Percentiles rank a stretch among this genome's conserved stretches.
Conservation (phyloP, 441 rosid genomes). For the Populus hybrid region DNA sequence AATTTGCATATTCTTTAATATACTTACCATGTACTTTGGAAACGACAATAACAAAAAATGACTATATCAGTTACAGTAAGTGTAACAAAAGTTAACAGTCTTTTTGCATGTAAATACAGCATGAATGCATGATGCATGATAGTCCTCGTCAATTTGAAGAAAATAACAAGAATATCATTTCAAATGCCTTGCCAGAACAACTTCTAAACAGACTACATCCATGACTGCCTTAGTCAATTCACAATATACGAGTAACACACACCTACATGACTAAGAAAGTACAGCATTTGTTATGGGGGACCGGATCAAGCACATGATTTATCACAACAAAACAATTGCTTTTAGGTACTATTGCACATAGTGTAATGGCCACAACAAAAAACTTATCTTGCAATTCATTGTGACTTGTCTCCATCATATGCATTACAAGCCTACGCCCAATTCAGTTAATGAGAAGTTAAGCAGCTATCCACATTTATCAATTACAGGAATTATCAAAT, state of each 20-base stretch:
- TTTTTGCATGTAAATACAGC: neutral
- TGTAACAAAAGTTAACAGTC: neutral
- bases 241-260: neutral
- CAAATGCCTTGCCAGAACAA: neutral
- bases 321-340: neutral
- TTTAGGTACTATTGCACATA: neutral
- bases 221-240: neutral
- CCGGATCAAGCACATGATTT: neutral
- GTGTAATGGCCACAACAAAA: neutral
- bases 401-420: neutral
- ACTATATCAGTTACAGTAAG: neutral
- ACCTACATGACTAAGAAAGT: neutral
- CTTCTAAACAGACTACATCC: neutral
- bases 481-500: conserved; percentile 4
- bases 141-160: neutral
- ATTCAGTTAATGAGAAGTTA: neutral
- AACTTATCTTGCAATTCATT: neutral
- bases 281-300: neutral
- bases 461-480: neutral
- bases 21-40: neutral
- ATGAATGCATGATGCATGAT: neutral
- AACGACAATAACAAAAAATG: neutral
- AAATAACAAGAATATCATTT: neutral
- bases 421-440: neutral
- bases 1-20: neutral